These are phyloP conservation scores for Lecanicillium sp. DNA, from an alignment of 2,329 filamentous ascomycete genomes.

Conservation along the genomic window DNA sequence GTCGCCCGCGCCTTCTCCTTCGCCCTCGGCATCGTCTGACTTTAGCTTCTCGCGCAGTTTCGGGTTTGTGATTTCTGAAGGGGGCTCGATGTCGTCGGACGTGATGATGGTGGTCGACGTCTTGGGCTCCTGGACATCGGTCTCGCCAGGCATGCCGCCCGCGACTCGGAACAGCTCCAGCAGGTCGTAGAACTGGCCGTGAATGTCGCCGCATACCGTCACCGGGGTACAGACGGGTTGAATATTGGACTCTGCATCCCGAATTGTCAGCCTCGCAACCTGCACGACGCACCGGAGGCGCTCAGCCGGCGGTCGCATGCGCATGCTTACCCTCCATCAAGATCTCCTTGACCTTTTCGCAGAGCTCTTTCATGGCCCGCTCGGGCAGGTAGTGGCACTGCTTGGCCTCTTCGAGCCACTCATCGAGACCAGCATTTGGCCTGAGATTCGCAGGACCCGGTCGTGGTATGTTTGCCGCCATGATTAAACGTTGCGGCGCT, in stretches of 20 bases:
- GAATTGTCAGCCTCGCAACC: no score
- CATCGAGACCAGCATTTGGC: constrained; percentile 78
- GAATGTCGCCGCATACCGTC: constrained; percentile 95
- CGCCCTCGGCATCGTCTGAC: constrained; percentile 38
- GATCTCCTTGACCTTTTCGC: constrained; percentile 97
- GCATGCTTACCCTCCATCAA: constrained; percentile 78
- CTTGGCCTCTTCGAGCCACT: constrained; percentile 95
- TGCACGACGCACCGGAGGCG: no score
- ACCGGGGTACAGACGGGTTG: constrained; percentile 96
- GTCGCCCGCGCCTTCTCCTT: constrained; percentile 40
- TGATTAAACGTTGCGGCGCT: constrained; percentile 19
- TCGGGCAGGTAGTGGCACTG: constrained; percentile 96
- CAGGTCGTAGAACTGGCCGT: constrained; percentile 97
- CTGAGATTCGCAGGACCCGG: constrained; percentile 83
- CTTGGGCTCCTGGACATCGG: constrained; percentile 59
- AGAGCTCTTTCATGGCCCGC: constrained; percentile 95
- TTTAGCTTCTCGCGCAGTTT: constrained; percentile 82
- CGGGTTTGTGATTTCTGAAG: constrained; percentile 79
- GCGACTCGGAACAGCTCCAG: constrained; percentile 95
- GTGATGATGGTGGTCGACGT: constrained; percentile 70
- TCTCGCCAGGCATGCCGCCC: constrained; percentile 89
- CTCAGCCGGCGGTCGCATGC: neutral
- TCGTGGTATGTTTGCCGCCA: constrained; percentile 60
- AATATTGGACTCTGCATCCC: constrained; percentile 79
- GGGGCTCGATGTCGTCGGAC: constrained; percentile 87